phyloP scores from a whole-genome alignment of 176 grass and related monocot genomes.

The maize (Zea mays) region Zm-B73-REFERENCE-NAM-5.0 NC_050096.1:20260001-20260500 shows the following conservation, averaged over 20 bases:
- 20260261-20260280: conserved; percentile 47
- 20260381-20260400: conserved; percentile 17
- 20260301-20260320: conserved; percentile 46
- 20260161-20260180: conserved; percentile 84
- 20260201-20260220: conserved; percentile 85
- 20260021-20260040: conserved; percentile 43
- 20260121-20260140: conserved; percentile 97
- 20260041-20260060: conserved; percentile 77
- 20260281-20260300: conserved; percentile 16
- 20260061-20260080: conserved; percentile 60
- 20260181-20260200: conserved; percentile 82
- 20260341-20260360: conserved; percentile 24
- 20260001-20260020: conserved; percentile 60
- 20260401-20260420: conserved; percentile 40
- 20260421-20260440: conserved; percentile 25
- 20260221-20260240: background rate
- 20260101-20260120: conserved; percentile 84
- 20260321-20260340: conserved; percentile 33
- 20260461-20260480: conserved; percentile 54
- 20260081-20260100: conserved; percentile 68
- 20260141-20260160: conserved; percentile 73
- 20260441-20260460: conserved; percentile 30
- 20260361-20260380: conserved; percentile 27
- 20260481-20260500: conserved; percentile 23
- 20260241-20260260: conserved; percentile 38